Percentiles rank a stretch among this genome's conserved stretches.
These are phyloP conservation scores for Stipa capillata DNA, from an alignment of 176 grass and related monocot genomes.

Conservation along the genomic window DNA sequence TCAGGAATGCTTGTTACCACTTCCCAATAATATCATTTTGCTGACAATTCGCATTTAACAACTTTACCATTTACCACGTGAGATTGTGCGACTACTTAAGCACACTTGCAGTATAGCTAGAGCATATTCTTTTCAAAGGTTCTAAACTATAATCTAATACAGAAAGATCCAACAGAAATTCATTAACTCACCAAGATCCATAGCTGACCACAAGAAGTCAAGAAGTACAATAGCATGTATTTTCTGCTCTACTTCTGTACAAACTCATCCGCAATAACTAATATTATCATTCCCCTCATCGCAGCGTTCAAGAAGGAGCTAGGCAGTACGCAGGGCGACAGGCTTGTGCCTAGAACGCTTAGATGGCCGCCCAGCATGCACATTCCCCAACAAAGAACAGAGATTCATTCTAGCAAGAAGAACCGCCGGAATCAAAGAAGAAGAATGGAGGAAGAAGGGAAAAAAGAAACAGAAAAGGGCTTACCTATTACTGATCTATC, in stretches of 20 bases:
- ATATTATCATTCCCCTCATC: no score
- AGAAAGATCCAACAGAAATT: neutral
- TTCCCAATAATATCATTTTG: neutral
- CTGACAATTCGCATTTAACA: neutral
- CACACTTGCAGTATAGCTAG: neutral
- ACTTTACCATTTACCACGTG: neutral
- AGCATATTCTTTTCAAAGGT: neutral
- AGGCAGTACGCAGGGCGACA: neutral
- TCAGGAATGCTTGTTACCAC: neutral
- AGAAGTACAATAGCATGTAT: neutral
- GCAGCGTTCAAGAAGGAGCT: neutral
- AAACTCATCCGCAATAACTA: neutral
- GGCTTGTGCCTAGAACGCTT: neutral
- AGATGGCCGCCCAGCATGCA: no score
- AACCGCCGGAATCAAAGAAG: no score
- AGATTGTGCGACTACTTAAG: neutral
- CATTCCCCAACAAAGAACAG: no score
- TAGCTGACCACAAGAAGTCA: no score
- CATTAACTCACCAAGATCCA: neutral
- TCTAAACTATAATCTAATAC: neutral
- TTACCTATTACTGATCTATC: neutral
- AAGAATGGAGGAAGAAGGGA: no score
- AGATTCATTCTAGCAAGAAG: no score
- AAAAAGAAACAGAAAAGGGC: neutral
- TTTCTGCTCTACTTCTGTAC: neutral